Evolutionary conservation across 106 monocot genomes (phyloP).

Genomic region (Allium sativum): DNA sequence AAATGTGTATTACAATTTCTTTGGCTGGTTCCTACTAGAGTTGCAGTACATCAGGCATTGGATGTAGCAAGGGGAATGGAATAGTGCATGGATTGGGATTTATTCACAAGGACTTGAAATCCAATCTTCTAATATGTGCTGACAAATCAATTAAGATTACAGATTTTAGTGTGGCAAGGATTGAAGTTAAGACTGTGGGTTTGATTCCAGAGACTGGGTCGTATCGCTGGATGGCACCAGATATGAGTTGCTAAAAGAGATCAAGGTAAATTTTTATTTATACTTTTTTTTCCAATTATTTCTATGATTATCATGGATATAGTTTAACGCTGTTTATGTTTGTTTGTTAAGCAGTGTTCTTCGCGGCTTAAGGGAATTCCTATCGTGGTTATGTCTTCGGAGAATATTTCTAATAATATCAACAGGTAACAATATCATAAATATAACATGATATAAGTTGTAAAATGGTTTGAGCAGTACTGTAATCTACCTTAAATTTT

Average conservation of each 20-base stretch:
- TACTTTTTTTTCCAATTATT: too few relatives aligned
- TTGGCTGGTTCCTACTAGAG: slow-evolving; percentile 16
- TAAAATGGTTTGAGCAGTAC: not conserved
- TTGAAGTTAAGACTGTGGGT: slow-evolving; percentile 27
- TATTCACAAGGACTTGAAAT: slow-evolving; percentile 31
- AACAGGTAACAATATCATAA: slow-evolving; percentile 2
- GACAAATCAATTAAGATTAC: slow-evolving; percentile 33
- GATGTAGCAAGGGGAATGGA: slow-evolving; percentile 28
- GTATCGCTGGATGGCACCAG: slow-evolving; percentile 36
- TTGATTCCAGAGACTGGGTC: slow-evolving; percentile 31
- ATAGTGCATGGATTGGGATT: slow-evolving; percentile 23
- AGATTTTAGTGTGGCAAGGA: slow-evolving; percentile 27
- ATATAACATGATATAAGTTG: not conserved
- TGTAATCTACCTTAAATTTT: not conserved
- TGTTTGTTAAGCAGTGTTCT: slow-evolving; percentile 34
- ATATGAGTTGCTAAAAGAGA: too few relatives aligned
- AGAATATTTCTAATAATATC: slow-evolving; percentile 56
- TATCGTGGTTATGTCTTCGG: slow-evolving; percentile 77
- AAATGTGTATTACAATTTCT: too few relatives aligned
- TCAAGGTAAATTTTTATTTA: too few relatives aligned
- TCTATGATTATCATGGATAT: too few relatives aligned
- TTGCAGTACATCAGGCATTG: slow-evolving; percentile 24
- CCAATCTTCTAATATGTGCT: slow-evolving; percentile 21
- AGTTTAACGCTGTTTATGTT: too few relatives aligned
- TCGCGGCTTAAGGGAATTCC: slow-evolving; percentile 55